Conservation (phyloP, 2,329 filamentous ascomycete species). For the Sclerotinia glacialis region DNA sequence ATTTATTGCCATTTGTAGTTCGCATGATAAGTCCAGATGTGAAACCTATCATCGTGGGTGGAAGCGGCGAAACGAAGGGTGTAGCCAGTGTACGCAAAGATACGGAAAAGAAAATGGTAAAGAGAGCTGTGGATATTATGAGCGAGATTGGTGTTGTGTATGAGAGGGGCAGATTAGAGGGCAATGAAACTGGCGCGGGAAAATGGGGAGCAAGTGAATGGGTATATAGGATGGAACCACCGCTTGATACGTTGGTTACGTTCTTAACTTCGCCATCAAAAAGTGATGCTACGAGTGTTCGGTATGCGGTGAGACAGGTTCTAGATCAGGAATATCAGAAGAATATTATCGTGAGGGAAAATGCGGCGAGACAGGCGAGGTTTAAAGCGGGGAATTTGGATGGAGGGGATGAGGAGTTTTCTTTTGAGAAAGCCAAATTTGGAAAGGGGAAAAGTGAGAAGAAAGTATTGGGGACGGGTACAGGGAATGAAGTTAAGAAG, state of each 20-base stretch:
- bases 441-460: conserved; percentile 7
- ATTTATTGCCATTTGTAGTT: conserved; percentile 80
- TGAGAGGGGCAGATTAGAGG: conserved; percentile 75
- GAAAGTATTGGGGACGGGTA: neutral
- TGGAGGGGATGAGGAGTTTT: conserved; percentile 28
- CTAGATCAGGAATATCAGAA: conserved; percentile 86
- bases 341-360: conserved; percentile 64
- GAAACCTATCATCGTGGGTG: conserved; percentile 83
- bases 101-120: conserved; percentile 76
- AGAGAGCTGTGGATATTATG: conserved; percentile 76
- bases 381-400: conserved; percentile 52
- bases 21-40: conserved; percentile 85
- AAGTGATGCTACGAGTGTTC: conserved; percentile 64
- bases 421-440: neutral
- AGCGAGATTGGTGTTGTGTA: conserved; percentile 78
- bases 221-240: conserved; percentile 93
- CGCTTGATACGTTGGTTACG: conserved; percentile 72
- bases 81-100: conserved; percentile 87
- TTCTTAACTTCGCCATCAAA: conserved; percentile 66
- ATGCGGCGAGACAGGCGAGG: conserved; percentile 62
- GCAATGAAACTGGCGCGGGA: conserved; percentile 35
- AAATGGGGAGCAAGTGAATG: conserved; percentile 63
- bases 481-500: conserved; percentile 53
- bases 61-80: conserved; percentile 60
- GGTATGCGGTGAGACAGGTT: conserved; percentile 92